Evolutionary conservation across 2,329 filamentous ascomycete genomes (phyloP), one percentile per base, ranked within the genome.

Genomic region (Polychaeton citri): DNA sequence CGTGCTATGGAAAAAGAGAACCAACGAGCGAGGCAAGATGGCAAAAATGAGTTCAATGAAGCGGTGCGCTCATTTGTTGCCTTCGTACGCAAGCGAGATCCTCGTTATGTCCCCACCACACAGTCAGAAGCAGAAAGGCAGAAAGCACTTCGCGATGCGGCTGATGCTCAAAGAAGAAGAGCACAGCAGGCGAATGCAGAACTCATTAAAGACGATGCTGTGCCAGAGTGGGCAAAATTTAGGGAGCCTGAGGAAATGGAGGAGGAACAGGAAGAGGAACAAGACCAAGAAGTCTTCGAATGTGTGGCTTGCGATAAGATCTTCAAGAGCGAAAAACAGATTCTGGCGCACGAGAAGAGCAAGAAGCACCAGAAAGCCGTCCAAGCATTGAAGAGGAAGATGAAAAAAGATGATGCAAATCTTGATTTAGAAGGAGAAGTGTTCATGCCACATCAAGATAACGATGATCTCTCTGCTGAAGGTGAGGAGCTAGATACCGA

Each of bases 1-100:
- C 74, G 90, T 20, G 52, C 84, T 26, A 93, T 96, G 78, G 90
- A 96, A 54, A 95, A 94, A 59, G 88, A 95, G 55, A 98, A 98
- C 58, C 82, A 78, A 48, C 81, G 81, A 44, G 61, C 80, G 17
- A 74, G 90, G 35, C 87, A 95, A 15, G 81, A 88, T 36, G 85
- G 77, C 2, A 74, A 81, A 8, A 74, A 80, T 38, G 83, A 94
- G 45, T 96, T 94, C 63, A 96, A 95, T 58, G 86, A 94, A 41
- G 81, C 86, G 3, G 85, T 98, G 19, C 68, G 84, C 38, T 82
- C 85, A 5, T 69, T 98, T 9, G 81, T 96, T 2, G 71, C 77
- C 2, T 96, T 96, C 59, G 81, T 88, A 12, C 79, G 84, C 45
- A 96, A 94, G 62, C 74, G 90, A 21, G 90, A 98, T 54, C 85